These are phyloP conservation scores for Brettanomyces nanus DNA, from an alignment of 805 yeast genomes.

Conservation along the genomic window DNA sequence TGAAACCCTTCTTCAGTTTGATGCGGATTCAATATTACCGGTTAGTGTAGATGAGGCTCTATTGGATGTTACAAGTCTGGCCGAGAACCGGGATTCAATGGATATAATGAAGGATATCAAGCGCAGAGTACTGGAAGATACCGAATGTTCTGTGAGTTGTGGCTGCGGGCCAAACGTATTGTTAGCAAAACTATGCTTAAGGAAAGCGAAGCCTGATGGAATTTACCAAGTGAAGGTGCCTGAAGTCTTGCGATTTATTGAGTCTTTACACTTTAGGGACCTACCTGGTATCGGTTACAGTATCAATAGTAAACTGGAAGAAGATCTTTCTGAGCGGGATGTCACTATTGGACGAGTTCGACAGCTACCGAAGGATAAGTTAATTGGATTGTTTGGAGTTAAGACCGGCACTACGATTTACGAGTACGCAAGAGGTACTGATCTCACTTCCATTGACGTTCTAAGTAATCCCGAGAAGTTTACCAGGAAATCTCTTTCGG, in stretches of 20 bases:
- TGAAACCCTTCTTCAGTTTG: slow-evolving; percentile 39
- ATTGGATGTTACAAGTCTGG: slow-evolving; percentile 44
- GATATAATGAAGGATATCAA: slow-evolving; percentile 31
- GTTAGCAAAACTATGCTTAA: slow-evolving; percentile 66
- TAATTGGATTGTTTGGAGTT: slow-evolving; percentile 50
- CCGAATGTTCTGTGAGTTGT: slow-evolving; percentile 65
- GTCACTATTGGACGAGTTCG: slow-evolving; percentile 34
- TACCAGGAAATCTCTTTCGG: slow-evolving; percentile 68
- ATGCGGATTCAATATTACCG: slow-evolving; percentile 54
- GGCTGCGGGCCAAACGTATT: slow-evolving; percentile 73
- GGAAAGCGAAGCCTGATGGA: slow-evolving; percentile 78
- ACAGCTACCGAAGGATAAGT: slow-evolving; percentile 23
- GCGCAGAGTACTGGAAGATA: slow-evolving; percentile 30
- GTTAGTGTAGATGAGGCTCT: slow-evolving; percentile 90
- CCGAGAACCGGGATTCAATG: slow-evolving; percentile 12
- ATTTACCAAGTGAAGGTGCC: slow-evolving; percentile 27
- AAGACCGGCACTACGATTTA: slow-evolving; percentile 62
- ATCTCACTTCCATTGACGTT: slow-evolving; percentile 51
- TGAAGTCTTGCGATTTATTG: slow-evolving; percentile 26
- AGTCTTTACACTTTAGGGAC: slow-evolving; percentile 29
- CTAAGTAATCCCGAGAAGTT: slow-evolving; percentile 39
- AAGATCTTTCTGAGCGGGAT: slow-evolving; percentile 16
- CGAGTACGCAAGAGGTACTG: slow-evolving; percentile 59
- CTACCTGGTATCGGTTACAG: slow-evolving; percentile 61
- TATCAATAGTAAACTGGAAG: slow-evolving; percentile 37